Conservation (phyloP, 805 yeast species). For the Saccharomycopsis fibuligera region DNA sequence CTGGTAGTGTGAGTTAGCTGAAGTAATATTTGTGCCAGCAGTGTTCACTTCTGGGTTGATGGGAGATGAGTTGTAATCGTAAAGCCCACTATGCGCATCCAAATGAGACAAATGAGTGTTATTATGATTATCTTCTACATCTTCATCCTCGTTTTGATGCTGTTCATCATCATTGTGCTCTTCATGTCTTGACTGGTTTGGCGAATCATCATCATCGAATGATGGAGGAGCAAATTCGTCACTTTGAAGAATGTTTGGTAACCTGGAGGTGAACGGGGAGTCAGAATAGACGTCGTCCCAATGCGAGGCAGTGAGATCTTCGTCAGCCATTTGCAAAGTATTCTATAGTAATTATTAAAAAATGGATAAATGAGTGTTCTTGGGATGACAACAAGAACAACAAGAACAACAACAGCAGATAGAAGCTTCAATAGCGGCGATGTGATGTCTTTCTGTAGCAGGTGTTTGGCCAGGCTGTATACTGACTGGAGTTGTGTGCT, state of each 20-base stretch:
- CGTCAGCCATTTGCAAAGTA: constrained; percentile 32
- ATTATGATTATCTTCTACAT: constrained; percentile 4
- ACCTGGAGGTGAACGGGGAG: neutral
- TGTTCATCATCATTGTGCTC: constrained; percentile 23
- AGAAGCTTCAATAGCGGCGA: too few relatives aligned
- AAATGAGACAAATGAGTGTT: neutral
- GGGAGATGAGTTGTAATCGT: neutral
- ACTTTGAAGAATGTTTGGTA: constrained; percentile 22
- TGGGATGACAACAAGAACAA: too few relatives aligned
- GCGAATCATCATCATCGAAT: constrained; percentile 20
- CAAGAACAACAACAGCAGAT: too few relatives aligned
- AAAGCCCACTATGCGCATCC: neutral
- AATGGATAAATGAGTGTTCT: too few relatives aligned
- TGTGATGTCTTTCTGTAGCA: too few relatives aligned
- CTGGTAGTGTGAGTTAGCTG: too few relatives aligned
- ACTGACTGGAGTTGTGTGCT: too few relatives aligned
- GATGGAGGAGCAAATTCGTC: constrained; percentile 26
- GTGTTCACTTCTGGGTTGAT: neutral
- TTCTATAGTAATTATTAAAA: too few relatives aligned
- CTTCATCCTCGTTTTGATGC: constrained; percentile 14
- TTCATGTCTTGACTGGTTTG: constrained; percentile 18
- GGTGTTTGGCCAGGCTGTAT: too few relatives aligned
- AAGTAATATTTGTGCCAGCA: too few relatives aligned
- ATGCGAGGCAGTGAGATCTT: constrained; percentile 46
- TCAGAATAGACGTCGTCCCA: constrained; percentile 50